Evolutionary conservation across 2,329 filamentous ascomycete genomes (phyloP), one percentile per base, ranked within the genome.

Genomic region (Fusarium tupiense): DNA sequence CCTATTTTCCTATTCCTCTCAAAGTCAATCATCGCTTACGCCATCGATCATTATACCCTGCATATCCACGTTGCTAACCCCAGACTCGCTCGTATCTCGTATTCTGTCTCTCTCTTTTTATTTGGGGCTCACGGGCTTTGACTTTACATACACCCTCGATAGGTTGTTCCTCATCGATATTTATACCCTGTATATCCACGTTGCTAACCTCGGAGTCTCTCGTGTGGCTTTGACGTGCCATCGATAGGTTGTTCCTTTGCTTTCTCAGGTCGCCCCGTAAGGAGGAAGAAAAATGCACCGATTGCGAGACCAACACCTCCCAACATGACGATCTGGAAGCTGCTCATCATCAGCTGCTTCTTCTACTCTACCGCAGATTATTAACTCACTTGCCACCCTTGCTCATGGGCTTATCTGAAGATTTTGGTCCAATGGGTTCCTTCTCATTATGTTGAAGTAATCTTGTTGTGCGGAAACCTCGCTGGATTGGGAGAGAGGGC

Each of bases 271-370:
- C 31, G 24, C 6, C 26, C 26, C 6, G 26, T 26, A 26, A 26
- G 26, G 8, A 78, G 59, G 13, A 72, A 46, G 19, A 74, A 78
- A 65, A 77, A 76, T 2, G 52, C 29, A 3, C 75, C 75, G 38
- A 77, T 24, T 6, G 63, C 72, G 14, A 78, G 61, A 6, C 72
- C 77, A 2, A 67, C 58, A 8, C 69, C 72, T 6, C 68, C 70
- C 6, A 75, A 19, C 47, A 64, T 59, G 2, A 72, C 22, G 2
- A 67, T 61, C 19, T 64, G 54, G 17, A 69, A 35, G 19, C 75
- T 78, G 13, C 4, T 33, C 60, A 22, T 19, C 22, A 13, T 65
- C 24, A 44, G 38, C 20, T 19, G 14, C 26, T 10, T 20, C 37
- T n/a, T 10, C 6, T 20, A 13, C 24, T 35, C 17, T 46, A 35